phyloP scores from a whole-genome alignment of 2,329 filamentous ascomycete species.

The Colletotrichum nymphaeae region DNA sequence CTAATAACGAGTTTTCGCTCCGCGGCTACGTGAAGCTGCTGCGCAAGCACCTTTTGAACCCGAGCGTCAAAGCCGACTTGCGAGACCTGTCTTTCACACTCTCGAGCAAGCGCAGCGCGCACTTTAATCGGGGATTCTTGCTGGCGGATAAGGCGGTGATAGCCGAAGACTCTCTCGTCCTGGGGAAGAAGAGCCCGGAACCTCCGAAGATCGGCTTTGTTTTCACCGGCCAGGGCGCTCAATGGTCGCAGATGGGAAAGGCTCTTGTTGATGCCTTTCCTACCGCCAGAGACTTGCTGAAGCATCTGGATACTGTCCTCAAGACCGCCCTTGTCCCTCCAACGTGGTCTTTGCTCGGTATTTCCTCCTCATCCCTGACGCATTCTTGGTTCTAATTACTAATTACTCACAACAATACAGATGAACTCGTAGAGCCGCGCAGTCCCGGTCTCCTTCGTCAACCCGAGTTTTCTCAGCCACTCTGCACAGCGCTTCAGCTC shows the following conservation, averaged over 20 bases:
- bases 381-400: too few relatives aligned
- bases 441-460: conserved; percentile 31
- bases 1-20: not conserved
- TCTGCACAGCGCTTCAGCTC: conserved; percentile 50
- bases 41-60: conserved; percentile 36
- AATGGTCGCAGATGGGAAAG: conserved; percentile 55
- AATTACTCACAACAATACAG: too few relatives aligned
- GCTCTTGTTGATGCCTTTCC: conserved; percentile 24
- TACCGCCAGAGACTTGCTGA: not conserved
- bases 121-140: conserved; percentile 40
- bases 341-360: conserved; percentile 36
- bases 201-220: conserved; percentile 32
- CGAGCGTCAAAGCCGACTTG: conserved; percentile 37
- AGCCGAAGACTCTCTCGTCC: not conserved
- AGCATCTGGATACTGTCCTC: not conserved
- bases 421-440: conserved; percentile 40
- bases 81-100: conserved; percentile 45
- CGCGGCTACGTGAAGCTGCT: not conserved
- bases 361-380: too few relatives aligned
- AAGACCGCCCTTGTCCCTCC: conserved; percentile 31
- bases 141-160: conserved; percentile 16
- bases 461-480: conserved; percentile 50
- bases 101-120: conserved; percentile 37
- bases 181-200: conserved; percentile 32
- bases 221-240: conserved; percentile 59